Evolutionary conservation across 768 basidiomycete species (phyloP).

Genomic region (Scleroderma citrinum): DNA sequence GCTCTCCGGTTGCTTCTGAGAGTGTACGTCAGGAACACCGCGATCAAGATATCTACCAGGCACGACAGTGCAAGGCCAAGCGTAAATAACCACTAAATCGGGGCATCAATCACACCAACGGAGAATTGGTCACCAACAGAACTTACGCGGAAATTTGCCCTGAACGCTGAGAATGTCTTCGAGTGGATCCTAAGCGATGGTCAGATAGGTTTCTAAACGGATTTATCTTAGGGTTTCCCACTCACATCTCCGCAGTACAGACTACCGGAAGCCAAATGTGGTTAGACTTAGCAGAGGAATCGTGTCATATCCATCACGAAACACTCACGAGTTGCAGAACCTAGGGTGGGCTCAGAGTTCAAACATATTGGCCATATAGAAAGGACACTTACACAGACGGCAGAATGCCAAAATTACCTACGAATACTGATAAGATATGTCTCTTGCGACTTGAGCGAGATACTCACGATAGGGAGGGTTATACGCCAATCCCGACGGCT

Average conservation of each 20-base stretch:
- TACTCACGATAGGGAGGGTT: constrained; percentile 30
- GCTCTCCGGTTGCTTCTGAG: constrained; percentile 36
- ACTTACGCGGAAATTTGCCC: constrained; percentile 16
- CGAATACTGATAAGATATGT: background rate
- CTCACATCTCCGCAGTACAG: constrained; percentile 28
- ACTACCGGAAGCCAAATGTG: constrained; percentile 18
- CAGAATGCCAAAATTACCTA: constrained; percentile 27
- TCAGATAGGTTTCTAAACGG: background rate
- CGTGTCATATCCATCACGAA: background rate
- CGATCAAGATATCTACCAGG: constrained; percentile 45
- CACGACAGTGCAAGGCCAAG: constrained; percentile 45
- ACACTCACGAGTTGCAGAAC: constrained; percentile 27
- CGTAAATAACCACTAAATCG: constrained; percentile 44
- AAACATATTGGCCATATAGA: background rate
- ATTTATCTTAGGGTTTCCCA: background rate
- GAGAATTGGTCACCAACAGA: background rate
- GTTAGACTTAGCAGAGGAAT: background rate
- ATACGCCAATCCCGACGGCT: constrained; percentile 25
- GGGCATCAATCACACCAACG: constrained; percentile 1
- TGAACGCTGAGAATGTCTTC: constrained; percentile 21
- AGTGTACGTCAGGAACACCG: constrained; percentile 38
- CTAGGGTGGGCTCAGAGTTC: constrained; percentile 20
- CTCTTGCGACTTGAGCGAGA: background rate
- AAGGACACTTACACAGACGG: constrained; percentile 22
- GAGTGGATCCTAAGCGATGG: constrained; percentile 18